Evolutionary conservation across 176 grass and related monocot species (phyloP), one percentile per base, ranked within the genome.

Genomic region (Avena atlantica): DNA sequence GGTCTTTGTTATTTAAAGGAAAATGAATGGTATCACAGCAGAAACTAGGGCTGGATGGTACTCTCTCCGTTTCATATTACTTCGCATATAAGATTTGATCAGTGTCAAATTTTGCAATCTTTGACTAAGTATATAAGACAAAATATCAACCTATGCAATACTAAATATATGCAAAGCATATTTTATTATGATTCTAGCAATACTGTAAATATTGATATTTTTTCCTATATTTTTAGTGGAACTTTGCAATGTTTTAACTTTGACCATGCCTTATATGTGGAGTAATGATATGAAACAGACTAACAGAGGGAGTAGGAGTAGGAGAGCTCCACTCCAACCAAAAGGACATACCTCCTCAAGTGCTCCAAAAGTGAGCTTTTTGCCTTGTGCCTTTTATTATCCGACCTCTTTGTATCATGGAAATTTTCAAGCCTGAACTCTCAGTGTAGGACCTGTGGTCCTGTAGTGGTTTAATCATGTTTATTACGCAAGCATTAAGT

Each of bases 341-440:
- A 76, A 74, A 79, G 64, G 73, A 83, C 74, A 60, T 63, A 63
- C 55, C 52, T 34, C 79, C 36, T 90, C 84, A 78, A 89, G 78
- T 70, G 67, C 66, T 91, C 80, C 83, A 84, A 86, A 84, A 77
- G 77, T 25, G 71, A 71, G 63, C 78, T 88, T 92, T 92, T 81
- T 89, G 81, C 81, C 64, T 83, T 48, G 74, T 72, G 62, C 72
- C 77, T 67, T 85, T 47, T 27, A 82, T 82, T 71, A 51, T 45
- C 70, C 77, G 69, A 50, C 44, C 75, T 84, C 63, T 67, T 81
- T 36, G 53, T 52, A 40, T 16, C 51, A 76, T 69, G 50, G n/a
- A 61, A 29, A 16, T 71, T 86, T 66, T 79, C 64, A 62, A 23
- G 59, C 59, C n/a, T 56, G 20, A 31, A 74, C 59, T 52, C 24